Evolutionary conservation across 2,329 filamentous ascomycete genomes (phyloP), one percentile per base, ranked within the genome.

Genomic region (Aspergillus jensenii): DNA sequence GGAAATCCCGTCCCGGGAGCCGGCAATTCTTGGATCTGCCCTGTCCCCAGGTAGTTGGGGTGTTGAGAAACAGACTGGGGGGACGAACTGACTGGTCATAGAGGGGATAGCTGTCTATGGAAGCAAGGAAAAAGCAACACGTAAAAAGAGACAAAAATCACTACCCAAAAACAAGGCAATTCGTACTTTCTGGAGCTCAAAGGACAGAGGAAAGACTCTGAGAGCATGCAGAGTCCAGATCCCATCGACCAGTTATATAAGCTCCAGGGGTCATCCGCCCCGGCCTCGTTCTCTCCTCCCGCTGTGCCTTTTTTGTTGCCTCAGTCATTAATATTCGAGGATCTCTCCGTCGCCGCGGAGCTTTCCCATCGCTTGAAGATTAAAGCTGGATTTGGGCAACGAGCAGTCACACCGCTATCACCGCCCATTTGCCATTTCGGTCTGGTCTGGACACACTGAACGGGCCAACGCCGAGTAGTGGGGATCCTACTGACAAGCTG

Each of bases 391-490:
- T 6, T 48, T 17, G 15, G 27, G 11, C 21, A 35, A 48, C 17
- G 9, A 9, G 27, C 14, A 21, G n/a, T 15, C 45, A 33, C 45
- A 48, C 35, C 27, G n/a, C 27, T 17, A 46, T 25, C 11, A 4
- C 6, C 27, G 12, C 15, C n/a, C 21, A 35, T 35, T 25, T 37
- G 27, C n/a, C 45, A 48, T 21, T 35, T 17, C 33, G 15, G 21
- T 31, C 35, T 25, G 37, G 19, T n/a, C 37, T 51, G 37, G 23
- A 27, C 48, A 51, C 40, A 37, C 48, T 51, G 35, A 17, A 59
- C 56, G 53, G 56, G 47, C 60, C 61, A 64, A 55, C 48, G 51
- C 59, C 55, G 59, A 63, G 63, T 67, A 62, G 63, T 67, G 63
- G 63, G 33, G 64, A 41, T 48, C 31, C 21, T 43, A 19, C 60